Evolutionary conservation across 2,329 filamentous ascomycete genomes (phyloP).

Genomic region (Fusarium newnesense): DNA sequence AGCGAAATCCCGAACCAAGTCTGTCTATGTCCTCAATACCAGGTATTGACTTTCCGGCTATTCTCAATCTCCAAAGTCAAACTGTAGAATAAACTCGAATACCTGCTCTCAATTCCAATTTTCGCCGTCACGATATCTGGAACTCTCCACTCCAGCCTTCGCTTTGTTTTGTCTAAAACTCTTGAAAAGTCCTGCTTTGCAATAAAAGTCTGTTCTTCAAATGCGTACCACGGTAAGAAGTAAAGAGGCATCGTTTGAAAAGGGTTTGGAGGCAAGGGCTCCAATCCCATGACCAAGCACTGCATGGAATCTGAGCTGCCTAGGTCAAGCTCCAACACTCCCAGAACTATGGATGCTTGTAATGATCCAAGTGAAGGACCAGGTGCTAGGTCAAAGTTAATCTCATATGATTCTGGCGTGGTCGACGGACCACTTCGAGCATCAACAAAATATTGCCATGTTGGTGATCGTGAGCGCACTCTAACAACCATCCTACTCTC

Average conservation of each 20-base stretch:
- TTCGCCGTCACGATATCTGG: conserved; percentile 19
- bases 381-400: conserved; percentile 41
- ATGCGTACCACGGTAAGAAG: conserved; percentile 44
- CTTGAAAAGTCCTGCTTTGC: conserved; percentile 27
- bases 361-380: conserved; percentile 35
- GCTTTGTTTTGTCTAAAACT: conserved; percentile 30
- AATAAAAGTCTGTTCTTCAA: conserved; percentile 36
- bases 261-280: conserved; percentile 40
- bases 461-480: conserved; percentile 42
- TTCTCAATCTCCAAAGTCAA: conserved; percentile 24
- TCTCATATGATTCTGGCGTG: conserved; percentile 37
- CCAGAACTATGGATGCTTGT: conserved; percentile 33
- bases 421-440: conserved; percentile 7
- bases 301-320: conserved; percentile 21
- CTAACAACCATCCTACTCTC: conserved; percentile 6
- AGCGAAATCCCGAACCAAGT: not conserved
- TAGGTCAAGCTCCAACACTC: conserved; percentile 38
- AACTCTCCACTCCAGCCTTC: conserved; percentile 22
- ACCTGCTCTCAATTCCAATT: conserved; percentile 40
- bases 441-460: conserved; percentile 42
- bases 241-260: conserved; percentile 45
- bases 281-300: conserved; percentile 41
- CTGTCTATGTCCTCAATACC: conserved; percentile 16
- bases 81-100: conserved; percentile 42
- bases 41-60: conserved; percentile 15